Base-by-base conservation (phyloP, 495 filamentous ascomycete species). In the Podospora pseudopauciseta region DNA sequence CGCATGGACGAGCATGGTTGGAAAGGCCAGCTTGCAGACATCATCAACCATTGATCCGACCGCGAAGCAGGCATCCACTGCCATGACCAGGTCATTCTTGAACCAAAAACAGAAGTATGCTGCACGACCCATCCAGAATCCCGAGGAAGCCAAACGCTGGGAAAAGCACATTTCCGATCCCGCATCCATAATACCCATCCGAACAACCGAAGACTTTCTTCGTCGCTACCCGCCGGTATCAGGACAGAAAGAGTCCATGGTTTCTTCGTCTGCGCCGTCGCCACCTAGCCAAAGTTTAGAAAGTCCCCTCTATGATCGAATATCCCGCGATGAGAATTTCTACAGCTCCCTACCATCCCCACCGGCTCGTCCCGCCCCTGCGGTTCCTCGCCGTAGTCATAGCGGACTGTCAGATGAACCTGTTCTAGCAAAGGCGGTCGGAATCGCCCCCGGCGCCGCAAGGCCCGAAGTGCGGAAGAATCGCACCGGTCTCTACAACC, bases 301-400 rank as follows among this genome's bases (percentile, higher is more conserved):
- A 13, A 49, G 39, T 13, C 39, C 39, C 9, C 13, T 49, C 39
- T 49, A 49, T 49, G 39, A 49, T 16, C 39, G 39, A 16, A 49
- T 49, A 49, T 49, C 39, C 39, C 39, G 39, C 1, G 39, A 49
- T 3, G 6, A 49, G 15, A 49, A 49, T 13, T 16, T 49, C 39
- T 49, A 49, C 39, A 49, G 39, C 39, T 73, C 72, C 5, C 68
- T 79, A 7, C 77, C 79, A 13, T 72, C 75, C 13, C 81, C 81
- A 57, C 90, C 90, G 3, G 79, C 81, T 5, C 86, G 92, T 20
- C 95, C 95, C n/a, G 84, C 92, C 5, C 96, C 95, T 64, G 89
- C 94, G 2, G 85, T 94, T 39, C 91, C 93, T 23, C 87, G 93
- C 34, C 89, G 89, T 30, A 97, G 90, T 75, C 97, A 97, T 68